Evolutionary conservation across 2,329 filamentous ascomycete species (phyloP), one percentile per base, ranked within the genome.

Genomic region (Colletotrichum godetiae): DNA sequence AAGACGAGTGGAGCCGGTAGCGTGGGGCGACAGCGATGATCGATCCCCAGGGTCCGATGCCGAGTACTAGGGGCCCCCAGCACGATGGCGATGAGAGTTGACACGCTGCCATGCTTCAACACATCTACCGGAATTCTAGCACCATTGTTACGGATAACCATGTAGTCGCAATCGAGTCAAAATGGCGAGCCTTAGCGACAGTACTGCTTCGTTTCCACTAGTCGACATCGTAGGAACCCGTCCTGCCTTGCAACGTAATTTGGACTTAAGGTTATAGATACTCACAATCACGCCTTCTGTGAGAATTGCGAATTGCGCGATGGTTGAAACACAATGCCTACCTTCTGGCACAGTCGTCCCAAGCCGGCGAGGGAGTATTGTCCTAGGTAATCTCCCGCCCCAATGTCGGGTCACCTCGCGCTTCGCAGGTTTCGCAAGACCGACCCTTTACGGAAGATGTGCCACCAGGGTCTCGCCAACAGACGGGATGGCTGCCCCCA

Each of bases 21-120:
- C n/a, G 13, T 42, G 10, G 53, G 33, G 42, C 37, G n/a, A 29
- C 31, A 35, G 33, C 22, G 61, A 49, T 8, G 19, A 73, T 73
- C 67, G 71, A 73, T 70, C 13, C 55, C 56, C n/a, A 71, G 67
- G 67, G 67, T 70, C 71, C 22, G 46, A 37, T 37, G 31, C 29
- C 13, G 19, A 52, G n/a, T 19, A 29, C 27, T 35, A 70, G 56
- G 66, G 55, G 11, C 53, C 52, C 69, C 27, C 8, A 49, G 42
- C 42, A 49, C n/a, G 42, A 49, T 22, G 42, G 42, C 42, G 19
- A 49, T n/a, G 42, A 22, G 42, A 49, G 11, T 22, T 49, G 42
- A 49, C 19, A n/a, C 19, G 19, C 42, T 49, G 42, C 42, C 19
- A 49, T 3, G 19, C 42, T 49, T 22, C 19, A 8, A 49, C 10